These are phyloP conservation scores for Mycogone perniciosa DNA, from an alignment of 2,329 filamentous ascomycete species.

Conservation along the genomic window DNA sequence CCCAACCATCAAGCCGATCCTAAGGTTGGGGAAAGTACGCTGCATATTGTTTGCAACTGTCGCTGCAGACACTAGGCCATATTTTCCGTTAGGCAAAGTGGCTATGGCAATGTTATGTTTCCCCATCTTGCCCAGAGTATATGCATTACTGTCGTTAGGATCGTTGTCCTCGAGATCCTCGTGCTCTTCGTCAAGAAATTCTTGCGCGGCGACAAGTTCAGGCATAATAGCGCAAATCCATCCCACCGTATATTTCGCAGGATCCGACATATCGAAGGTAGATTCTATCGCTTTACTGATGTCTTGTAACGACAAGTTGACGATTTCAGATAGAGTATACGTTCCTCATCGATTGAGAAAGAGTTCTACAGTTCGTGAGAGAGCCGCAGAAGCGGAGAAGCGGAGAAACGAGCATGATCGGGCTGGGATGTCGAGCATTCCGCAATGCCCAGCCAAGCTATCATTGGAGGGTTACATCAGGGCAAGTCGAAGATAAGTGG, in stretches of 20 bases:
- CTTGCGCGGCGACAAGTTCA: conserved; percentile 17
- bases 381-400: too few species aligned
- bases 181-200: conserved; percentile 19
- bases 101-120: conserved; percentile 17
- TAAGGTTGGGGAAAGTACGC: conserved; percentile 24
- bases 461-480: too few species aligned
- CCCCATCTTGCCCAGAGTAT: conserved; percentile 14
- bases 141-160: conserved; percentile 13
- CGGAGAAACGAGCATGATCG: too few species aligned
- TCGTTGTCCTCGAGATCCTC: background rate
- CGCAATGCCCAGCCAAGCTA: too few species aligned
- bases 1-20: conserved; percentile 17
- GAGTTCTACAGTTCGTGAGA: too few species aligned
- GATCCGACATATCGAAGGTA: too few species aligned
- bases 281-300: too few species aligned
- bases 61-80: conserved; percentile 13
- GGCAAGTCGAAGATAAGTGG: too few species aligned
- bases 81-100: conserved; percentile 10
- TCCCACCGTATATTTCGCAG: conserved; percentile 19
- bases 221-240: conserved; percentile 21
- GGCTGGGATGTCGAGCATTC: too few species aligned
- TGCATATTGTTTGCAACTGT: conserved; percentile 23
- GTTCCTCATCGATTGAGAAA: too few species aligned
- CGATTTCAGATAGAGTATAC: too few species aligned
- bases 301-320: too few species aligned